Evolutionary conservation across 495 filamentous ascomycete genomes (phyloP).

Genomic region (Podospora bellae-mahoneyi): DNA sequence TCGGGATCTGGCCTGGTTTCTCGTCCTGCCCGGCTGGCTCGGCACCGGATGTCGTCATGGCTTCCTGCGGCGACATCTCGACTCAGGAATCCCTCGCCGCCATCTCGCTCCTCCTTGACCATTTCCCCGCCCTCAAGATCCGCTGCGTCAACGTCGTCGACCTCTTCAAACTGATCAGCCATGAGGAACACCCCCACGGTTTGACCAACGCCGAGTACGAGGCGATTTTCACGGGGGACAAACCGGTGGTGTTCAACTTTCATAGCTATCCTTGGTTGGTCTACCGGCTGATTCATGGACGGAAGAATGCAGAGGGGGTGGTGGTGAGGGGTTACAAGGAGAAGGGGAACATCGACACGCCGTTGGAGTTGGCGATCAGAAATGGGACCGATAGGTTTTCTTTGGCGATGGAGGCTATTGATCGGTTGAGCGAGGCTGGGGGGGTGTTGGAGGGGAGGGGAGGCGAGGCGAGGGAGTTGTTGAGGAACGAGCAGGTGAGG

Average conservation of each 20-base stretch:
- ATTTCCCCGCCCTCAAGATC: constrained; percentile 65
- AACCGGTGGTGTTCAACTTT: constrained; percentile 74
- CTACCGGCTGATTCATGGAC: constrained; percentile 68
- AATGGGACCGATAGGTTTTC: constrained; percentile 70
- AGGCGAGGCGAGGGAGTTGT: constrained; percentile 54
- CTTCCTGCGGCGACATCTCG: constrained; percentile 65
- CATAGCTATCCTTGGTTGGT: constrained; percentile 75
- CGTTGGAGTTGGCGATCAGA: constrained; percentile 66
- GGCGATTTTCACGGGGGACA: constrained; percentile 63
- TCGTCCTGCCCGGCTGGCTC: constrained; percentile 50
- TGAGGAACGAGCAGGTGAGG: constrained; percentile 56
- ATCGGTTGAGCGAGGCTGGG: constrained; percentile 52
- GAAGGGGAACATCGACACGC: constrained; percentile 77
- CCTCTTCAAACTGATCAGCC: constrained; percentile 67
- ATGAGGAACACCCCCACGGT: constrained; percentile 64
- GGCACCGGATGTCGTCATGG: constrained; percentile 69
- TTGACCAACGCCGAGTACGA: constrained; percentile 58
- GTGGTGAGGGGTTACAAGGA: constrained; percentile 72
- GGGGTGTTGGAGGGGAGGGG: constrained; percentile 37
- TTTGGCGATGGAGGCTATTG: constrained; percentile 69
- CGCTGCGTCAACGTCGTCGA: constrained; percentile 74
- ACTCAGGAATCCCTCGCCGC: constrained; percentile 68
- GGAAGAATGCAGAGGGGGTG: constrained; percentile 57
- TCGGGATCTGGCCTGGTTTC: constrained; percentile 50
- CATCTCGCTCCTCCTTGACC: constrained; percentile 59